Evolutionary conservation across 1,139 yeast species (phyloP).

Genomic region (Yamadazyma songkhlaensis): DNA sequence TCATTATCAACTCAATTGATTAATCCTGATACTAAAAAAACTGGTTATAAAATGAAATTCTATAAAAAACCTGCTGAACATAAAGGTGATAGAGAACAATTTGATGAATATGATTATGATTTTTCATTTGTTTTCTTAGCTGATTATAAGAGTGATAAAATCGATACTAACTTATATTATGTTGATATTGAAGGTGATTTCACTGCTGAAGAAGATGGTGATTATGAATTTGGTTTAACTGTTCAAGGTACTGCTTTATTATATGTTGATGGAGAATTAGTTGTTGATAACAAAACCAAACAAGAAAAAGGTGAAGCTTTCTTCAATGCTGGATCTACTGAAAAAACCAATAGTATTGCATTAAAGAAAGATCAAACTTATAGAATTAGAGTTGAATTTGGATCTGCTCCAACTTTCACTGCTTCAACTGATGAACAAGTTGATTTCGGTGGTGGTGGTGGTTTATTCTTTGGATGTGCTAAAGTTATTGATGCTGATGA

Average conservation of each 20-base stretch:
- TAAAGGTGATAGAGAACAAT: constrained; percentile 11
- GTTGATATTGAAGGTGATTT: constrained; percentile 42
- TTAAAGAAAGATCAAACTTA: constrained; percentile 41
- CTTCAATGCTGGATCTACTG: constrained; percentile 45
- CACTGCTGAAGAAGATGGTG: constrained; percentile 43
- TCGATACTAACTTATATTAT: constrained; percentile 24
- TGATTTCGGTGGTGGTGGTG: constrained; percentile 22
- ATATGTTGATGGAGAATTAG: constrained; percentile 46
- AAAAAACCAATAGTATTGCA: constrained; percentile 33
- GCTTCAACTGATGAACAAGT: constrained; percentile 10
- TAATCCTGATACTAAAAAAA: constrained; percentile 11
- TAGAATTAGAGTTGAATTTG: constrained; percentile 46
- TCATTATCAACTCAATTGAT: constrained; percentile 12
- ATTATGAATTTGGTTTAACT: constrained; percentile 47
- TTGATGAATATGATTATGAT: constrained; percentile 33
- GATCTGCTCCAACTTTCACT: constrained; percentile 45
- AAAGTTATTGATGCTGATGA: constrained; percentile 17
- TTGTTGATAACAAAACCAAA: constrained; percentile 52
- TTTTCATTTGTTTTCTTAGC: constrained; percentile 38
- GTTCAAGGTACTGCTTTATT: constrained; percentile 51
- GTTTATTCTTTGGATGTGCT: constrained; percentile 24
- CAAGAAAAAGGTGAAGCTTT: constrained; percentile 47
- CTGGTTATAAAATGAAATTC: constrained; percentile 14
- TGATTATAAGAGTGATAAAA: constrained; percentile 36
- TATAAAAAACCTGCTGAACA: constrained; percentile 11